Evolutionary conservation across 805 yeast species (phyloP), one percentile per base, ranked within the genome.

Genomic region (Yarrowia hollandica): DNA sequence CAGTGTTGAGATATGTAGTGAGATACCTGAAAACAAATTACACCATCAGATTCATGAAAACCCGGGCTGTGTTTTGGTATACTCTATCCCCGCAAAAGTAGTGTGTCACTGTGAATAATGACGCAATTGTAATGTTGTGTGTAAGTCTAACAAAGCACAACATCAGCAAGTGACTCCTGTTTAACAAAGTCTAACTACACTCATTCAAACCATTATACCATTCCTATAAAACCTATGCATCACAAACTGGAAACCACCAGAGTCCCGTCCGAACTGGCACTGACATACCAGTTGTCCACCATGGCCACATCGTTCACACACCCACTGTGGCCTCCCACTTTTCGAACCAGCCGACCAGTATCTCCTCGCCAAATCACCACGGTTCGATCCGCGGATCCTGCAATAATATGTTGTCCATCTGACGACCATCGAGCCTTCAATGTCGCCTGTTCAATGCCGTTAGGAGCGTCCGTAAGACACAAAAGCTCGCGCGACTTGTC

Each of bases 311-410:
- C 90, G 22, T 83, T 69, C 0, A 83, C 86, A 0, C 83, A 70
- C 0, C 90, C 86, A 5, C 66, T 63, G 65, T 88, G 91, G 1
- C 90, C 91, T 3, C 75, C 73, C 9, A 78, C 68, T 64, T 84
- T 82, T 46, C 75, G 71, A 5, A 75, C 61, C 22, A 84, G 64
- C 48, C 75, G 75, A 55, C 82, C 72, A 0, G 85, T 73, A 4
- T 75, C 75, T 14, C 79, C 72, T 62, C 84, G 84, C 92, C 91
- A 88, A 3, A 78, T 63, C 5, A 82, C 80, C 0, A 80, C 77
- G 5, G 81, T 75, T 1, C 78, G 74, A 67, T 86, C 90, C 25
- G 80, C 82, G 0, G 88, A 79, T 0, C 92, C 94, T 15, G 88
- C 80, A 66, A 64, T 74, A 61, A 65, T 74, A 65, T 52, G 74